Evolutionary conservation across 306 rosid genomes (phyloP), one percentile per base, ranked within the genome.

Genomic region (Sindora glabra): DNA sequence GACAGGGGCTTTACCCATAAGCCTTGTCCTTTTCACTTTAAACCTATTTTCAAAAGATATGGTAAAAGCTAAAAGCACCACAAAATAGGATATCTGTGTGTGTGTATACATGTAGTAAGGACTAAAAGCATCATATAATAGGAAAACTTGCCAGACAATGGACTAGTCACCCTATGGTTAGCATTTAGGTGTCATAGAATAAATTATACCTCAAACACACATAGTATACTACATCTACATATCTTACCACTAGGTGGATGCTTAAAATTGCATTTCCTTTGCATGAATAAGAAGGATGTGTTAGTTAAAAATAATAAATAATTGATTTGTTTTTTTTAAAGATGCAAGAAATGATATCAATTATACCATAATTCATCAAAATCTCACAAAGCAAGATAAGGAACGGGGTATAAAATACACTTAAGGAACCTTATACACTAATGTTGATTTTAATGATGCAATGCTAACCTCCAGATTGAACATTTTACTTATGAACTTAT

Each of bases 181-280:
- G n/a, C n/a, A n/a, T n/a, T n/a, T n/a, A n/a, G n/a, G n/a, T n/a
- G n/a, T n/a, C n/a, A n/a, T 55, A 6, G 39, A 44, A 52, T 24
- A 47, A 46, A 58, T 16, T 10, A 50, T 74, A 94, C 99, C 99
- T 94, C 99, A 71, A 94, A 89, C 99, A 94, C 89, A 32, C 97
- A 94, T 70, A 94, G 77, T n/a, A 97, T 94, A 70, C 96, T 94
- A 67, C 94, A 76, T 77, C 97, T 75, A 68, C 89, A 94, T 65
- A 89, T 94, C 81, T 94, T 95, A 84, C 89, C 99, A 55, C 99
- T 97, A 48, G 97, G 99, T 25, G 99, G 99, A 67, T 94, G 99
- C 83, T 94, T 94, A 44, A 94, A 97, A 79, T 94, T 97, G 59
- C 99, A 94, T 76, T 94, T 94, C 73, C 81, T 89, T 97, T 94